A percentile compares a stretch with the other conserved stretches of the same genome.
Conservation (phyloP, 2,329 filamentous ascomycete genomes). For the Diaporthe citrichinensis region DNA sequence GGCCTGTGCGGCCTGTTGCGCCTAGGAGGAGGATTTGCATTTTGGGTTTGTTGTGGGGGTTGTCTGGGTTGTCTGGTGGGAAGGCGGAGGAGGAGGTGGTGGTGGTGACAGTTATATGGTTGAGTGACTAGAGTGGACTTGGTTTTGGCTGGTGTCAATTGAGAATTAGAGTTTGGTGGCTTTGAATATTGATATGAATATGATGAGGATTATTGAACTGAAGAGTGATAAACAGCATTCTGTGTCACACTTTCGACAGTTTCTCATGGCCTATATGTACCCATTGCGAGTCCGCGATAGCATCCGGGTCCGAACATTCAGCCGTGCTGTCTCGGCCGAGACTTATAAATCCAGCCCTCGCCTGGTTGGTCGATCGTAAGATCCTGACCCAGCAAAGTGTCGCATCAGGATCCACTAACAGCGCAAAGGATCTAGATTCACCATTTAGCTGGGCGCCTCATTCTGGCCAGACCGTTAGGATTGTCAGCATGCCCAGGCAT, state of each 20-base stretch:
- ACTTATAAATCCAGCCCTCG: conserved; percentile 1
- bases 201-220: neutral
- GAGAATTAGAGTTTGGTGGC: rapidly evolving
- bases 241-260: neutral
- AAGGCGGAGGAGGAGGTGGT: neutral
- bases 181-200: neutral
- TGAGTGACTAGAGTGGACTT: neutral
- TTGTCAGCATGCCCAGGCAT: conserved; percentile 3
- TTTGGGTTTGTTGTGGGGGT: neutral
- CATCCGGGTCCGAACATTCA: neutral
- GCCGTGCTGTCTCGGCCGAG: conserved; percentile 9
- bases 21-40: conserved; percentile 61
- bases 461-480: neutral
- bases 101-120: neutral
- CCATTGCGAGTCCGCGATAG: neutral
- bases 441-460: neutral
- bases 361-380: neutral
- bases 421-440: neutral
- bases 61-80: neutral
- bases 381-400: neutral
- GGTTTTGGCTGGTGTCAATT: neutral
- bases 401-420: conserved; percentile 18
- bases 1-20: conserved; percentile 59
- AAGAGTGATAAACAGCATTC: neutral
- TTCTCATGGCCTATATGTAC: neutral